phyloP scores from a whole-genome alignment of 2,329 filamentous ascomycete species.

The Diaporthe destruens region DNA sequence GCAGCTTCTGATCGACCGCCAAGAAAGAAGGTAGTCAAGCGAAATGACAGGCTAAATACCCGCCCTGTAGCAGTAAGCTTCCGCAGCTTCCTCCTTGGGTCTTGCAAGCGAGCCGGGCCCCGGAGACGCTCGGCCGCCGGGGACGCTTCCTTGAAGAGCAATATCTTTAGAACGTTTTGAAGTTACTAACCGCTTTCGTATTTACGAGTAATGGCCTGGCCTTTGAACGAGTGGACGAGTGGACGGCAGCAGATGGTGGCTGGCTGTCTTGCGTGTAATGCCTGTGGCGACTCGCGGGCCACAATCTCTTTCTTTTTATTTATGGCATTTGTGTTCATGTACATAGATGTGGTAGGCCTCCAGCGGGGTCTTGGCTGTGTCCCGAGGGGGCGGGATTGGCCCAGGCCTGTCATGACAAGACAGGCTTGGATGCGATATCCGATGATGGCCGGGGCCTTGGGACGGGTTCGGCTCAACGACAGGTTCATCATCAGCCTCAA shows the following conservation, averaged over 20 bases:
- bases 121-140: constrained; percentile 27
- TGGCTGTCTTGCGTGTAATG: not conserved
- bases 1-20: constrained; percentile 15
- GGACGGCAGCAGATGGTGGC: not conserved
- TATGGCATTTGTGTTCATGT: not conserved
- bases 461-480: not conserved
- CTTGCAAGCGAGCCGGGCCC: not conserved
- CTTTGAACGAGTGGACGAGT: not conserved
- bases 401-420: constrained; percentile 12
- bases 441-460: not conserved
- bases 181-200: constrained; percentile 4
- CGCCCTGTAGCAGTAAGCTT: constrained; percentile 13
- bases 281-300: not conserved
- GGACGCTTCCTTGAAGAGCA: not conserved
- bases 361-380: constrained; percentile 7
- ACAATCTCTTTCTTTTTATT: constrained; percentile 9
- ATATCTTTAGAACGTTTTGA: too few relatives aligned
- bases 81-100: constrained; percentile 15
- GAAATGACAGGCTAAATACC: constrained; percentile 28
- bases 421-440: constrained; percentile 5
- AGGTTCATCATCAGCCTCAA: constrained; percentile 11
- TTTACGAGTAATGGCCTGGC: constrained; percentile 9
- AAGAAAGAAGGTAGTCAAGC: constrained; percentile 19
- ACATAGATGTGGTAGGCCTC: constrained; percentile 17
- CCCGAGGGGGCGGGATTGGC: constrained; percentile 11